Conservation (phyloP, 2,329 filamentous ascomycete species). For the Colletotrichum camelliae region DNA sequence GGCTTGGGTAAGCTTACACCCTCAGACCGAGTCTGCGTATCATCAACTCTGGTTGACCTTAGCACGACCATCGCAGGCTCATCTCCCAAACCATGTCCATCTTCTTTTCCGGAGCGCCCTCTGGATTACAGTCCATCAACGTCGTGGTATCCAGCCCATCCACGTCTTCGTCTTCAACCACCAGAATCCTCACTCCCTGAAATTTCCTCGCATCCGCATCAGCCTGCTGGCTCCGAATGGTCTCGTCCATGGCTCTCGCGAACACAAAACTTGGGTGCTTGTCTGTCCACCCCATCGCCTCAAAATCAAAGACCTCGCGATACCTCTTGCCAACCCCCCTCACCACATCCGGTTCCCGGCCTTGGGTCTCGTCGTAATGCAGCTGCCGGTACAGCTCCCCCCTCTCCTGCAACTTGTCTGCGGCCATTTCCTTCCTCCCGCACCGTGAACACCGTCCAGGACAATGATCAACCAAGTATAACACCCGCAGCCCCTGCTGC, state of each 20-base stretch:
- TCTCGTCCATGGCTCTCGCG: constrained; percentile 30
- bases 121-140: constrained; percentile 8
- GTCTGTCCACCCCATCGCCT: constrained; percentile 33
- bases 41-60: neutral
- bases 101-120: neutral
- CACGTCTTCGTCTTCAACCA: constrained; percentile 28
- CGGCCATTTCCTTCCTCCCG: constrained; percentile 5
- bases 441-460: constrained; percentile 29
- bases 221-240: constrained; percentile 34
- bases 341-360: constrained; percentile 31
- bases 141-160: constrained; percentile 8
- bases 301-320: constrained; percentile 36
- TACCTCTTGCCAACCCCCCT: constrained; percentile 33
- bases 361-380: constrained; percentile 18
- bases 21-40: neutral
- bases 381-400: constrained; percentile 28
- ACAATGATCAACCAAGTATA: constrained; percentile 36
- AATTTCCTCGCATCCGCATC: constrained; percentile 24
- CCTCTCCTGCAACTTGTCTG: constrained; percentile 20
- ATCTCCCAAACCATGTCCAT: neutral
- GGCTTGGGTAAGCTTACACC: neutral
- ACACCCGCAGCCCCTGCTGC: constrained; percentile 31
- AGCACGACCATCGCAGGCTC: neutral
- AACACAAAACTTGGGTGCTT: constrained; percentile 35
- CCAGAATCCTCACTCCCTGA: constrained; percentile 29